Evolutionary conservation across 805 yeast species (phyloP).

Genomic region (Cyberlindnera maritima): DNA sequence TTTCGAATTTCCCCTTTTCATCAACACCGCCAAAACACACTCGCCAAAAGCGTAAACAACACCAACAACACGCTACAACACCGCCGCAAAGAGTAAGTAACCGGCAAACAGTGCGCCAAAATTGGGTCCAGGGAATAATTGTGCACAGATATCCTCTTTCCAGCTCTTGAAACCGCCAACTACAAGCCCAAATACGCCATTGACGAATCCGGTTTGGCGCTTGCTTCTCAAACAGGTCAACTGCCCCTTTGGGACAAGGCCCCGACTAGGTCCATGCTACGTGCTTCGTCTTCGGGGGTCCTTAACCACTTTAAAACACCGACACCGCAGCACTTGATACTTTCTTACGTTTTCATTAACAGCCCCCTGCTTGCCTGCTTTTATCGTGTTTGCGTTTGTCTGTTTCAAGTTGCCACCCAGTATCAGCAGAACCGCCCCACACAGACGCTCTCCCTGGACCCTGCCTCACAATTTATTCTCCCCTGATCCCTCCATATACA

Average conservation of each 20-base stretch:
- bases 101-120: neutral
- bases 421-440: no score
- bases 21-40: conserved; percentile 12
- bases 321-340: no score
- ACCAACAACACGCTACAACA: neutral
- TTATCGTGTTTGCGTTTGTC: neutral
- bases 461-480: no score
- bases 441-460: no score
- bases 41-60: conserved; percentile 5
- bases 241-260: conserved; percentile 25
- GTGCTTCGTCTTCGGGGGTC: no score
- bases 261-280: neutral
- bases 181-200: neutral
- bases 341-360: no score
- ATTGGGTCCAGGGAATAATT: neutral
- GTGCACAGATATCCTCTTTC: neutral
- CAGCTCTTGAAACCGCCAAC: no score
- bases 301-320: no score
- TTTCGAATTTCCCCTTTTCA: conserved; percentile 11
- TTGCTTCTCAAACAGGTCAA: conserved; percentile 18
- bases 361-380: no score
- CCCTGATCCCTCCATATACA: neutral
- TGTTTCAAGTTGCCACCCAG: neutral
- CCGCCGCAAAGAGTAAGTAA: neutral
- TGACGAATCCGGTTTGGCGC: neutral